Evolutionary conservation across 2,329 filamentous ascomycete genomes (phyloP).

Genomic region (Diplodia corticola): DNA sequence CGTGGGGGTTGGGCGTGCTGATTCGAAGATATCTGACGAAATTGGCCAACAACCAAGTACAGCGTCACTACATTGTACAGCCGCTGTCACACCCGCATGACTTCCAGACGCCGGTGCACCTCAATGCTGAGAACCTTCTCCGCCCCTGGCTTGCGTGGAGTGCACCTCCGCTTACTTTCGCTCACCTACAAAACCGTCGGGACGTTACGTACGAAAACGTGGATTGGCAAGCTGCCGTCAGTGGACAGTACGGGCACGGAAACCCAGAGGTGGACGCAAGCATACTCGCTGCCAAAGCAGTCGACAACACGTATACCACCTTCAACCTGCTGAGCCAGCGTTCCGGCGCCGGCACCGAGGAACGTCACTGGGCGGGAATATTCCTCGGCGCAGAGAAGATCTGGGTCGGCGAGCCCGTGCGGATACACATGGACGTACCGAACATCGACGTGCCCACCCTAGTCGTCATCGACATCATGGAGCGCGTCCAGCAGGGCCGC

Average conservation of each 20-base stretch:
- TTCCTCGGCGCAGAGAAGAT: conserved; percentile 61
- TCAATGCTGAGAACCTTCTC: conserved; percentile 47
- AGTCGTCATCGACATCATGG: conserved; percentile 47
- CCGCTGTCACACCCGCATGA: conserved; percentile 51
- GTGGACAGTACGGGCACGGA: conserved; percentile 48
- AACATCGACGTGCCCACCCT: conserved; percentile 48
- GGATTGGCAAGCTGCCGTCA: conserved; percentile 47
- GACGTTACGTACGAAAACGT: conserved; percentile 50
- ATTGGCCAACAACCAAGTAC: conserved; percentile 32
- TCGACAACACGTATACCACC: conserved; percentile 57
- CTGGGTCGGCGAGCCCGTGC: conserved; percentile 59
- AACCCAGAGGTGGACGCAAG: conserved; percentile 58
- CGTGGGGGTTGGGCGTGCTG: conserved; percentile 58
- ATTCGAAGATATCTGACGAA: conserved; percentile 46
- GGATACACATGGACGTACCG: conserved; percentile 44
- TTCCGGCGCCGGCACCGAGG: conserved; percentile 41
- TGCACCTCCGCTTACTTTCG: conserved; percentile 53
- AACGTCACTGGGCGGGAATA: conserved; percentile 54
- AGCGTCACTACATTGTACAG: conserved; percentile 47
- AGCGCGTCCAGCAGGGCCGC: conserved; percentile 33
- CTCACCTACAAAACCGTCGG: conserved; percentile 43
- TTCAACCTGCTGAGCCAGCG: conserved; percentile 49
- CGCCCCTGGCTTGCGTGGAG: conserved; percentile 62
- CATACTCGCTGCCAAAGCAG: conserved; percentile 57
- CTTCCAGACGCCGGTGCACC: conserved; percentile 43